Conservation (phyloP, 257 asterid species). For the Gardenia jasminoides region DNA sequence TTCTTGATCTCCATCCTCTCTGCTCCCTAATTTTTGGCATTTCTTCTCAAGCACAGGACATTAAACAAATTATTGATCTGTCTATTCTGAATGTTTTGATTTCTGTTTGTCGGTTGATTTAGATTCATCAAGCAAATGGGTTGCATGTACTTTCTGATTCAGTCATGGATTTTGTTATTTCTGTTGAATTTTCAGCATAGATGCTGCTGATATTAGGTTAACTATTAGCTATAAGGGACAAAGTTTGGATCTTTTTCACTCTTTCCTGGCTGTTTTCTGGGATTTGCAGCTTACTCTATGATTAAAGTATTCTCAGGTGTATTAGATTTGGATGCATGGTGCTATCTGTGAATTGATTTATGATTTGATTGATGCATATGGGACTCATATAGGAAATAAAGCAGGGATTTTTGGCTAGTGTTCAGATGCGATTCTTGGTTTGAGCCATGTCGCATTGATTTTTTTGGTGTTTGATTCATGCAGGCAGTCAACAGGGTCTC, state of each 20-base stretch:
- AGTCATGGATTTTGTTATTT: not conserved
- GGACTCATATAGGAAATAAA: not conserved
- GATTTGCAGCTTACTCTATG: not conserved
- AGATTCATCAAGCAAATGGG: not conserved
- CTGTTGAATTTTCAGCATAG: not conserved
- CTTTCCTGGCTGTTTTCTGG: not conserved
- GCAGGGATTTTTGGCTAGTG: not conserved
- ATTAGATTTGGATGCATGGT: not conserved
- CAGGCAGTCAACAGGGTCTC: constrained; percentile 30
- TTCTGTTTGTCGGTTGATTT: not conserved
- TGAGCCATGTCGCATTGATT: not conserved
- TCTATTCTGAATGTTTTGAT: not conserved
- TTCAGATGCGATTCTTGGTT: not conserved
- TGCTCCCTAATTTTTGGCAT: not conserved
- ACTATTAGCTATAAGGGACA: not conserved
- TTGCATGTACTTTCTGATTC: constrained; percentile 6
- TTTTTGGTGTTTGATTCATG: constrained; percentile 3
- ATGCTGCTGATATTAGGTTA: not conserved
- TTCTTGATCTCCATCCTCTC: not conserved
- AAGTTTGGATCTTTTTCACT: not conserved
- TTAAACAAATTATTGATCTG: not conserved
- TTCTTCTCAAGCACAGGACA: not conserved
- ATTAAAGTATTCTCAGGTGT: not conserved
- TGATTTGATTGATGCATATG: not conserved
- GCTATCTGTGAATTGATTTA: not conserved